Percentiles rank a stretch among this genome's conserved stretches.
phyloP scores from a whole-genome alignment of 2,329 filamentous ascomycete genomes.

The Scedosporium apiospermum region DNA sequence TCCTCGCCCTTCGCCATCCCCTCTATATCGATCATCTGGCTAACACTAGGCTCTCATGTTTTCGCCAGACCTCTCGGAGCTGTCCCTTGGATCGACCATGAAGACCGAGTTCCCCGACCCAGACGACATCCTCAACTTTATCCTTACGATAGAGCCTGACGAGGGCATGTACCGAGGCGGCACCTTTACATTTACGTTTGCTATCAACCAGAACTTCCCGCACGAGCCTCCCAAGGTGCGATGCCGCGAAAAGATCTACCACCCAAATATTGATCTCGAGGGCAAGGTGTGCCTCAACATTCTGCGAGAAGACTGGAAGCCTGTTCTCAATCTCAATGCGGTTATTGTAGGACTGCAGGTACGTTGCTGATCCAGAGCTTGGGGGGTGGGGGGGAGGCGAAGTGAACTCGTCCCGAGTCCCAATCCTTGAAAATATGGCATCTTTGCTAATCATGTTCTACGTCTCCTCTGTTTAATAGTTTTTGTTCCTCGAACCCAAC shows the following conservation, averaged over 20 bases:
- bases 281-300: conserved; percentile 99
- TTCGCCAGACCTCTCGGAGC: conserved; percentile 63
- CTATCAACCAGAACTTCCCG: conserved; percentile 89
- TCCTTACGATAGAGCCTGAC: conserved; percentile 72
- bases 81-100: conserved; percentile 72
- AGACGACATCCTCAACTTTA: conserved; percentile 80
- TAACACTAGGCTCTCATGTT: neutral
- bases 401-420: neutral
- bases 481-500: conserved; percentile 95
- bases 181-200: conserved; percentile 80
- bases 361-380: conserved; percentile 16
- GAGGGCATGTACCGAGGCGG: conserved; percentile 85
- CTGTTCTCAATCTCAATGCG: conserved; percentile 90
- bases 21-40: neutral
- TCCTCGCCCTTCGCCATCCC: neutral
- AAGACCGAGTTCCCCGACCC: conserved; percentile 71
- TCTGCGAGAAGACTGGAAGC: conserved; percentile 96
- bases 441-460: neutral
- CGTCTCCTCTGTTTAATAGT: conserved; percentile 39
- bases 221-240: conserved; percentile 97
- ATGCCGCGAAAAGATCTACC: conserved; percentile 97
- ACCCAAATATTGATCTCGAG: conserved; percentile 96
- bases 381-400: neutral
- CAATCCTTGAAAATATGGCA: neutral
- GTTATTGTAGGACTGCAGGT: conserved; percentile 91